Evolutionary conservation across 371 early-diverging fungal species (phyloP).

Genomic region (Dinochytrium kinnereticum): DNA sequence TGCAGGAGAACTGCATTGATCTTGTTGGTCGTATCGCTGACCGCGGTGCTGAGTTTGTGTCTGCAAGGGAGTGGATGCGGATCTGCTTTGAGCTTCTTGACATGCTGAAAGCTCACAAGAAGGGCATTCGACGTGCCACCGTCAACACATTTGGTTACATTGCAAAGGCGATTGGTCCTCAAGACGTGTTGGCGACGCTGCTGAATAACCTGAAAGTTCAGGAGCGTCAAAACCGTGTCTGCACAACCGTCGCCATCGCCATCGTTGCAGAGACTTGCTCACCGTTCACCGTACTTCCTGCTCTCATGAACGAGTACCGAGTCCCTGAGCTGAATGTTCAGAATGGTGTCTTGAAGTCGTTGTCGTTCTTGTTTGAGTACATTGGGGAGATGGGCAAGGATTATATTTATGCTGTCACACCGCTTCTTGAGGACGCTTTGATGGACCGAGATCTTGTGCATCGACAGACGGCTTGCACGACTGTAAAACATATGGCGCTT

Average conservation of each 20-base stretch:
- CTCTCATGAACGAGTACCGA: conserved; percentile 97
- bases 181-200: conserved; percentile 94
- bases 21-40: conserved; percentile 97
- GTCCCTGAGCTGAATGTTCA: conserved; percentile 98
- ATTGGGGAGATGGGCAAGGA: conserved; percentile 93
- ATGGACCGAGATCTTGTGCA: conserved; percentile 98
- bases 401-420: conserved; percentile 89
- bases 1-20: conserved; percentile 88
- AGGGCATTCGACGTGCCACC: conserved; percentile 93
- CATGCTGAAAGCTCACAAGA: conserved; percentile 94
- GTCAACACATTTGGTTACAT: conserved; percentile 98
- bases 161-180: conserved; percentile 99
- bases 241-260: conserved; percentile 97
- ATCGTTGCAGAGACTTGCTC: conserved; percentile 96
- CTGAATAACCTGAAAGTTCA: conserved; percentile 97
- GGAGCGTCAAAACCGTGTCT: conserved; percentile 96
- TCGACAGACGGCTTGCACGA: conserved; percentile 94
- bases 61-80: conserved; percentile 99
- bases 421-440: conserved; percentile 95
- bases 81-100: conserved; percentile 98
- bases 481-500: conserved; percentile 91
- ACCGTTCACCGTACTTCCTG: conserved; percentile 97
- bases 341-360: conserved; percentile 95
- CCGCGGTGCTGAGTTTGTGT: conserved; percentile 97
- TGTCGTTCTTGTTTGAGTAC: conserved; percentile 97